These are phyloP conservation scores for Apostasia ramifera DNA, from an alignment of 106 monocot genomes.

Conservation along the genomic window DNA sequence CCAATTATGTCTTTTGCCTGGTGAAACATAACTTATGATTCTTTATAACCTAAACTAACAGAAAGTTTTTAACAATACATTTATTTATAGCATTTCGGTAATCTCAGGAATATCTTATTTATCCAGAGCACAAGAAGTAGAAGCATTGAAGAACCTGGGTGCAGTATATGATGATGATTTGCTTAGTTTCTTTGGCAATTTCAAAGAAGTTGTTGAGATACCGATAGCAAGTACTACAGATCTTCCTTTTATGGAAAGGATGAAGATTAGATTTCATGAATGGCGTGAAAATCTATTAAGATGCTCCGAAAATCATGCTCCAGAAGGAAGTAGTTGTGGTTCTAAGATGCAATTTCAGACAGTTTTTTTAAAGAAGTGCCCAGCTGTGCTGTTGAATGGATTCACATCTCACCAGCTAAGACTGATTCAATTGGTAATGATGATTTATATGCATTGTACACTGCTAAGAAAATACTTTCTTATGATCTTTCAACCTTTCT, in stretches of 20 bases:
- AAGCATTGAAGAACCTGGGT: constrained; percentile 36
- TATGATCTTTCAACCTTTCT: not conserved
- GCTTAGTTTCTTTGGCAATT: constrained; percentile 8
- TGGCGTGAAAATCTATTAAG: constrained; percentile 58
- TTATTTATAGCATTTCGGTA: constrained; percentile 43
- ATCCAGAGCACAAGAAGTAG: constrained; percentile 83
- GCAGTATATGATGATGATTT: constrained; percentile 13
- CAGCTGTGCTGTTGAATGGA: constrained; percentile 68
- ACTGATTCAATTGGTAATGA: constrained; percentile 71
- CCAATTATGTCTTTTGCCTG: too few relatives aligned
- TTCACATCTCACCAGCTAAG: constrained; percentile 73
- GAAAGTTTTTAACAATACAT: constrained; percentile 5
- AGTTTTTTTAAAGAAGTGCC: constrained; percentile 80
- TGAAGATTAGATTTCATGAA: constrained; percentile 72
- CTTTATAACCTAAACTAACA: constrained; percentile 3
- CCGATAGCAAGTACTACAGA: constrained; percentile 55
- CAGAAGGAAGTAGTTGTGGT: constrained; percentile 13
- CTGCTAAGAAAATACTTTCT: not conserved
- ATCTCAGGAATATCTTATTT: constrained; percentile 97
- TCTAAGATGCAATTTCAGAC: constrained; percentile 43
- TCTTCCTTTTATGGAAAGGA: constrained; percentile 81
- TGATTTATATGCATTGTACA: not conserved
- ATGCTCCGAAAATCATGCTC: constrained; percentile 4
- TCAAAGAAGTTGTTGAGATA: constrained; percentile 29
- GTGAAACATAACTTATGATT: not conserved